phyloP scores from a whole-genome alignment of 805 yeast genomes.

The Metschnikowia lochheadii region DNA sequence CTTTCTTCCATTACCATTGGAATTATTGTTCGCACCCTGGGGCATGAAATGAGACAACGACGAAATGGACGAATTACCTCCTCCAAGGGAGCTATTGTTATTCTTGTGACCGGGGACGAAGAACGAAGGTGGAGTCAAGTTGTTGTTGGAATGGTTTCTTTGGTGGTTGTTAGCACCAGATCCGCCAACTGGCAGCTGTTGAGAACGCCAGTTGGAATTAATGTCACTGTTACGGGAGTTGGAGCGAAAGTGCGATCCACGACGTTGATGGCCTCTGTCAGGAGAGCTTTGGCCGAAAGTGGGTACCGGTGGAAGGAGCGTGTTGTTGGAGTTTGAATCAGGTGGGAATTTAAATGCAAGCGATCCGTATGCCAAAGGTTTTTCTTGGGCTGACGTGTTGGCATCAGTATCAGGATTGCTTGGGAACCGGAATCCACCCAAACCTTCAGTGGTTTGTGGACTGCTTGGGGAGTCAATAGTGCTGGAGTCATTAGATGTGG shows the following conservation, averaged over 20 bases:
- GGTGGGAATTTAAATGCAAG: constrained; percentile 59
- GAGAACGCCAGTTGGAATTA: constrained; percentile 60
- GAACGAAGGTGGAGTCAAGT: constrained; percentile 34
- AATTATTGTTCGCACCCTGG: constrained; percentile 19
- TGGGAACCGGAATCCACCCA: constrained; percentile 54
- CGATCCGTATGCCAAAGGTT: constrained; percentile 40
- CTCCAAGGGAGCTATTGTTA: constrained; percentile 61
- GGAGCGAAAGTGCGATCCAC: constrained; percentile 37
- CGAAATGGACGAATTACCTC: constrained; percentile 57
- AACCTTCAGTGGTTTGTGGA: constrained; percentile 11
- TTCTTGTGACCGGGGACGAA: constrained; percentile 80
- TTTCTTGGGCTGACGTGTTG: constrained; percentile 19
- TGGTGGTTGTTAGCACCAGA: constrained; percentile 10
- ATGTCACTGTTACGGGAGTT: constrained; percentile 38
- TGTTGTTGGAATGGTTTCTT: constrained; percentile 21
- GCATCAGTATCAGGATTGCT: constrained; percentile 31
- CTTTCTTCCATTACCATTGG: constrained; percentile 51
- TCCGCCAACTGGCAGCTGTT: constrained; percentile 40
- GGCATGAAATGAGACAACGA: constrained; percentile 39
- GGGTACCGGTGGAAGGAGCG: constrained; percentile 53
- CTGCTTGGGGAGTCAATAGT: constrained; percentile 16
- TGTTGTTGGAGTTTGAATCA: constrained; percentile 18
- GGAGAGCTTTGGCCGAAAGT: constrained; percentile 41
- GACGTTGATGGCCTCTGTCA: constrained; percentile 38
- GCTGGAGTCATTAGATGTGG: constrained; percentile 3